Percentiles rank a stretch among this genome's conserved stretches.
Evolutionary conservation across 352 stramenopile genomes (phyloP).

Genomic region (Pythium aphanidermatum): DNA sequence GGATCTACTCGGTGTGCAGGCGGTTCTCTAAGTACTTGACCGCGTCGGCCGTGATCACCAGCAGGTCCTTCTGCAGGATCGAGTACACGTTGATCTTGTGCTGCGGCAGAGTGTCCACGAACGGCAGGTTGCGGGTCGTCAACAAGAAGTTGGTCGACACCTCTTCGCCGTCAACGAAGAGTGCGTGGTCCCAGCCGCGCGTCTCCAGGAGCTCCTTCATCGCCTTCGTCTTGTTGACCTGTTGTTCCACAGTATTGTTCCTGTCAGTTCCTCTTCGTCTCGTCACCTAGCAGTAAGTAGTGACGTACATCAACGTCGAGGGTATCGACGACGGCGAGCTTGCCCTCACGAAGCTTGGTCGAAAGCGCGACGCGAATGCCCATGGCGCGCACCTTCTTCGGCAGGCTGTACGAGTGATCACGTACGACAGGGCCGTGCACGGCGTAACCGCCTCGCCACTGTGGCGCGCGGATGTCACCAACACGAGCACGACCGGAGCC

Average conservation of each 20-base stretch:
- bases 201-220: conserved; percentile 77
- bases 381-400: conserved; percentile 87
- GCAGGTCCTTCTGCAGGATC: conserved; percentile 85
- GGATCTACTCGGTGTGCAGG: conserved; percentile 72
- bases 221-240: conserved; percentile 82
- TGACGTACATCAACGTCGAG: conserved; percentile 64
- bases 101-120: conserved; percentile 78
- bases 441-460: conserved; percentile 82
- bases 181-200: conserved; percentile 81
- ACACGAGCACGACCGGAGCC: conserved; percentile 78
- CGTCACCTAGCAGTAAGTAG: no score
- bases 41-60: conserved; percentile 80
- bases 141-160: conserved; percentile 71
- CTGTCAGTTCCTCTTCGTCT: no score
- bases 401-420: conserved; percentile 83
- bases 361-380: conserved; percentile 79
- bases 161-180: conserved; percentile 77
- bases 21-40: conserved; percentile 87
- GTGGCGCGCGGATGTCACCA: conserved; percentile 78
- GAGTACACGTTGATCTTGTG: conserved; percentile 90
- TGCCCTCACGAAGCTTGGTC: conserved; percentile 83
- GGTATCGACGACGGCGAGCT: conserved; percentile 75
- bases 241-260: no score
- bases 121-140: conserved; percentile 81
- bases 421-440: conserved; percentile 81